Conservation (phyloP, 768 basidiomycete species). For the Phylloporus sp. region DNA sequence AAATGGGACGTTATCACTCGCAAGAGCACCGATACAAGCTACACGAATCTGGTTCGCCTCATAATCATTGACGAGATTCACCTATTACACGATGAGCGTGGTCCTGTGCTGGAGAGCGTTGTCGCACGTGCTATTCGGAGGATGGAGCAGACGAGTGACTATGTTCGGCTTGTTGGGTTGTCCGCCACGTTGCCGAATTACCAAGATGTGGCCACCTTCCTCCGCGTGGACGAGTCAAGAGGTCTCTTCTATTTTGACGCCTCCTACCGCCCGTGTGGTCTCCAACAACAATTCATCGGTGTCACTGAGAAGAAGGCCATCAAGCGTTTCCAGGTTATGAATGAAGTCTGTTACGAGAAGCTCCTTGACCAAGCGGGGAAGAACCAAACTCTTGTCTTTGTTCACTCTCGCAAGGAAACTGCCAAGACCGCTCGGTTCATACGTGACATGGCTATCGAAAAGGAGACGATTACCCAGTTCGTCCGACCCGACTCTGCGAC, state of each 20-base stretch:
- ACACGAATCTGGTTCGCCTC: constrained; percentile 93
- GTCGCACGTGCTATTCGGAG: constrained; percentile 85
- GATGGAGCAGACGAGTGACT: constrained; percentile 92
- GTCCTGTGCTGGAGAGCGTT: constrained; percentile 91
- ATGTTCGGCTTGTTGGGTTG: constrained; percentile 90
- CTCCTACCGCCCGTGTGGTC: constrained; percentile 87
- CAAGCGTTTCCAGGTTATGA: constrained; percentile 96
- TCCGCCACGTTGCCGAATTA: constrained; percentile 99
- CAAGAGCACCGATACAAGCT: constrained; percentile 94
- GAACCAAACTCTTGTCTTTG: constrained; percentile 93
- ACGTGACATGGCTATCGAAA: constrained; percentile 92
- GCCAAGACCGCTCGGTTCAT: constrained; percentile 95
- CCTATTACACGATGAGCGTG: constrained; percentile 94
- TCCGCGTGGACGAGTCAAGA: constrained; percentile 87
- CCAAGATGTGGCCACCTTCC: constrained; percentile 95
- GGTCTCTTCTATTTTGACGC: constrained; percentile 98
- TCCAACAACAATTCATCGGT: constrained; percentile 96
- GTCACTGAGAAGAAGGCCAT: constrained; percentile 99
- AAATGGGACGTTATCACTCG: constrained; percentile 99
- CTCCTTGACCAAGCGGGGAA: constrained; percentile 88
- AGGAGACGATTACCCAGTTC: constrained; percentile 94
- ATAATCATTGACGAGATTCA: constrained; percentile 99
- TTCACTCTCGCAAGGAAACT: constrained; percentile 98
- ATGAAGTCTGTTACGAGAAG: constrained; percentile 99
- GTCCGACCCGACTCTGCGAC: constrained; percentile 91